Evolutionary conservation across 2,329 filamentous ascomycete genomes (phyloP).

Genomic region (Botrytis sinoallii): DNA sequence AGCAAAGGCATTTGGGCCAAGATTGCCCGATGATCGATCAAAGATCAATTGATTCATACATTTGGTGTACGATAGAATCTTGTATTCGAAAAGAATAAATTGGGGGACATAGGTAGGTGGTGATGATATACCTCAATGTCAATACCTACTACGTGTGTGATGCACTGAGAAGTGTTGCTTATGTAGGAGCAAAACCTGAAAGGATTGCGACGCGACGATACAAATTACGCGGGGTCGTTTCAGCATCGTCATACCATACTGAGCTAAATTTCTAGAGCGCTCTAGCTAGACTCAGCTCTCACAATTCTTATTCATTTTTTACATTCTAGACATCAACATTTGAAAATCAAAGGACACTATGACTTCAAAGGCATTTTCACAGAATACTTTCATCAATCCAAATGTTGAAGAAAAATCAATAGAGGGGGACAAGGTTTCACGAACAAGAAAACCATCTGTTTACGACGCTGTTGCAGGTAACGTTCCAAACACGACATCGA

Average conservation of each 20-base stretch:
- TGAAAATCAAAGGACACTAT: constrained; percentile 21
- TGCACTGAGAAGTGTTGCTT: constrained; percentile 1
- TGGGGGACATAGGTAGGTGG: neutral
- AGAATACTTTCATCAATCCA: constrained; percentile 25
- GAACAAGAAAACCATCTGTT: constrained; percentile 50
- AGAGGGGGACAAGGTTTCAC: constrained; percentile 21
- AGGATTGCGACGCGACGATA: neutral
- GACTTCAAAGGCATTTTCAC: constrained; percentile 32
- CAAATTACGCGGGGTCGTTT: constrained; percentile 10
- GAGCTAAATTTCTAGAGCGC: constrained; percentile 9
- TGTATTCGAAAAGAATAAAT: neutral
- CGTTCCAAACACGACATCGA: neutral
- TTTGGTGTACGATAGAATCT: constrained; percentile 35
- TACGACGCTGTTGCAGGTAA: constrained; percentile 72
- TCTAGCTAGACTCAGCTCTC: neutral
- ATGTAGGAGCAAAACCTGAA: neutral
- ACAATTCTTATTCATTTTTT: neutral
- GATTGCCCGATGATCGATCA: constrained; percentile 69
- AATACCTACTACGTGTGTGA: neutral
- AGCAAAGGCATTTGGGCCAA: constrained; percentile 62
- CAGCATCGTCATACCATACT: constrained; percentile 6
- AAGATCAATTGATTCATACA: constrained; percentile 77
- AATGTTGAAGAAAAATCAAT: constrained; percentile 20
- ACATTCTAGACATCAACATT: constrained; percentile 8
- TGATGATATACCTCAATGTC: neutral